Evolutionary conservation across 768 basidiomycete genomes (phyloP).

Genomic region (Pisolithus microcarpus): DNA sequence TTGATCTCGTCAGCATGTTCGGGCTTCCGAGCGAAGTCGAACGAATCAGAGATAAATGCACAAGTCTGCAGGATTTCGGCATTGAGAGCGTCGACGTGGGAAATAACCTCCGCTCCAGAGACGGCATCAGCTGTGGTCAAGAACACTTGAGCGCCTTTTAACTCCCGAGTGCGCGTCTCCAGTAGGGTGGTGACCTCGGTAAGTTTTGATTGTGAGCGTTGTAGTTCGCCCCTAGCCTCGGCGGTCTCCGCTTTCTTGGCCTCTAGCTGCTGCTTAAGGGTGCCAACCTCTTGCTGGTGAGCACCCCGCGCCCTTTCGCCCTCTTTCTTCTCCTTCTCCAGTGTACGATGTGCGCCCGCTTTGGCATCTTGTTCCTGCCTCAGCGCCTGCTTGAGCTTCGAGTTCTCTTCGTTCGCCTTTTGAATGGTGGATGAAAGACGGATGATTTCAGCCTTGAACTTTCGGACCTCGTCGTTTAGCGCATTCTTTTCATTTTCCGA

Average conservation of each 20-base stretch:
- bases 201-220: constrained; percentile 17
- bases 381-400: constrained; percentile 12
- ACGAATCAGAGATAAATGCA: constrained; percentile 38
- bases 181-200: constrained; percentile 26
- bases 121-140: constrained; percentile 37
- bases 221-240: constrained; percentile 22
- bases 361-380: constrained; percentile 15
- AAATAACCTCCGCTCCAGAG: constrained; percentile 39
- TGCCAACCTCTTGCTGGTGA: constrained; percentile 14
- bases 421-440: constrained; percentile 7
- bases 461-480: constrained; percentile 11
- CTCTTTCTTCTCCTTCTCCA: constrained; percentile 17
- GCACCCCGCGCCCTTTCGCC: constrained; percentile 8
- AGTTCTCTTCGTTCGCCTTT: constrained; percentile 7
- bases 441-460: constrained; percentile 13
- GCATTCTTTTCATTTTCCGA: constrained; percentile 9
- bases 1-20: constrained; percentile 18
- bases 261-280: constrained; percentile 17
- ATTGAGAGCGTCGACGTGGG: constrained; percentile 35
- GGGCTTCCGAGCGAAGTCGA: constrained; percentile 22
- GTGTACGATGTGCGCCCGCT: constrained; percentile 8
- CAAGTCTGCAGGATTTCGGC: constrained; percentile 41
- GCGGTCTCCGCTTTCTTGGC: constrained; percentile 18
- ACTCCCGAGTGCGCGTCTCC: constrained; percentile 31
- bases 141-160: constrained; percentile 37